Evolutionary conservation across 1,284 basidiomycete species (phyloP).

Genomic region (Inonotus obliquus): DNA sequence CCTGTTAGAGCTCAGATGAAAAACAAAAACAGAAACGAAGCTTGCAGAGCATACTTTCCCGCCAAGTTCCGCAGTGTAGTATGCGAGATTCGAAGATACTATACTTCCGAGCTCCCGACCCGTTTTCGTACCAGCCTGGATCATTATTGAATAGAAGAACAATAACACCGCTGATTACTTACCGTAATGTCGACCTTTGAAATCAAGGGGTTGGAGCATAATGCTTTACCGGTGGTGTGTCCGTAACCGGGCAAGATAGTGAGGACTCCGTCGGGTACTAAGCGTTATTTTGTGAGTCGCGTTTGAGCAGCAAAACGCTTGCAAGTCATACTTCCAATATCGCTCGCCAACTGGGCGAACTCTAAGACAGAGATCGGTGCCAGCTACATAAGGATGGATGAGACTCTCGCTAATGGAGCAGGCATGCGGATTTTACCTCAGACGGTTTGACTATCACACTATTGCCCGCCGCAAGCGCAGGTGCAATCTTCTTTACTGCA

Average conservation of each 20-base stretch:
- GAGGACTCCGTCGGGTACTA: conserved; percentile 73
- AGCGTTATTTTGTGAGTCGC: neutral
- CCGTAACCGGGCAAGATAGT: conserved; percentile 71
- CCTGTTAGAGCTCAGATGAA: conserved; percentile 34
- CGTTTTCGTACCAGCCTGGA: conserved; percentile 70
- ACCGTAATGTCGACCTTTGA: conserved; percentile 82
- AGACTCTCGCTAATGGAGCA: neutral
- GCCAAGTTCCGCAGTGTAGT: conserved; percentile 77
- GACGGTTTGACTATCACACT: conserved; percentile 80
- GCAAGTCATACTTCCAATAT: conserved; percentile 52
- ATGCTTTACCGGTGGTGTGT: conserved; percentile 51
- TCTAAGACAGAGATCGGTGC: conserved; percentile 77
- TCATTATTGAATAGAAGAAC: neutral
- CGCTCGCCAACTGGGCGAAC: conserved; percentile 58
- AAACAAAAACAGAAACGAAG: neutral
- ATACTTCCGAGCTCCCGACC: conserved; percentile 66
- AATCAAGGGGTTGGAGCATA: conserved; percentile 60
- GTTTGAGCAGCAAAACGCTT: neutral
- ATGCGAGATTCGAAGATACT: conserved; percentile 66
- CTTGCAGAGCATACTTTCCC: conserved; percentile 53
- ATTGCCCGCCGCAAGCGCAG: conserved; percentile 81
- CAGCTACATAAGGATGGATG: conserved; percentile 36
- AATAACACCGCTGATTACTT: conserved; percentile 23
- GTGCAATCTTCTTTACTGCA: conserved; percentile 81
- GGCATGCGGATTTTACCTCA: conserved; percentile 39